phyloP scores from a whole-genome alignment of 2,329 filamentous ascomycete genomes.

The Epichloe baconii region DNA sequence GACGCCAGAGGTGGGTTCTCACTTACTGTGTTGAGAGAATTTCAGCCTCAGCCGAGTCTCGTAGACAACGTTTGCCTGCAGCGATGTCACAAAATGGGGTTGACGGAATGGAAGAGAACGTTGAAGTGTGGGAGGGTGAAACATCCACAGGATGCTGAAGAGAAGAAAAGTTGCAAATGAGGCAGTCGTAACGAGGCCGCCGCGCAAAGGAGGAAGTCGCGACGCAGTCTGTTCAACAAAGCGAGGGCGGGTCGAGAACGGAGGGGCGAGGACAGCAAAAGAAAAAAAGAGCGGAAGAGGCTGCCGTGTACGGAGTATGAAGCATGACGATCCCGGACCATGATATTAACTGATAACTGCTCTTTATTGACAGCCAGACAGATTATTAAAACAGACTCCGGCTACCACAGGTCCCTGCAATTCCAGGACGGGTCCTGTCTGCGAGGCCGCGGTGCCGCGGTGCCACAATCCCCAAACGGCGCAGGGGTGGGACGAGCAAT shows the following conservation, averaged over 20 bases:
- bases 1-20: background rate
- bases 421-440: background rate
- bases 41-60: background rate
- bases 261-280: background rate
- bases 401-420: background rate
- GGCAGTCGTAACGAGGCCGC: background rate
- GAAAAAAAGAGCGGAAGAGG: background rate
- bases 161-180: slow-evolving; percentile 1
- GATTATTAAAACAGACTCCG: background rate
- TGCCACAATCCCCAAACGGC: slow-evolving; percentile 1
- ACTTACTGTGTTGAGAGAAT: background rate
- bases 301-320: background rate
- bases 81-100: background rate
- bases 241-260: background rate
- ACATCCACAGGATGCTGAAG: slow-evolving; percentile 4
- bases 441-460: background rate
- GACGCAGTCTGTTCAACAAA: slow-evolving; percentile 3
- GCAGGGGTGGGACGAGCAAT: slow-evolving; percentile 1
- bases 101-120: background rate
- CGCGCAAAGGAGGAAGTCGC: slow-evolving; percentile 6
- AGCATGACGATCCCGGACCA: background rate
- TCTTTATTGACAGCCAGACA: background rate
- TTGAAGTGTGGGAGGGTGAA: background rate
- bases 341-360: background rate
- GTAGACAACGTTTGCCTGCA: background rate